phyloP scores from a whole-genome alignment of 805 yeast genomes.

The Sugiyamaella chiloensis region DNA sequence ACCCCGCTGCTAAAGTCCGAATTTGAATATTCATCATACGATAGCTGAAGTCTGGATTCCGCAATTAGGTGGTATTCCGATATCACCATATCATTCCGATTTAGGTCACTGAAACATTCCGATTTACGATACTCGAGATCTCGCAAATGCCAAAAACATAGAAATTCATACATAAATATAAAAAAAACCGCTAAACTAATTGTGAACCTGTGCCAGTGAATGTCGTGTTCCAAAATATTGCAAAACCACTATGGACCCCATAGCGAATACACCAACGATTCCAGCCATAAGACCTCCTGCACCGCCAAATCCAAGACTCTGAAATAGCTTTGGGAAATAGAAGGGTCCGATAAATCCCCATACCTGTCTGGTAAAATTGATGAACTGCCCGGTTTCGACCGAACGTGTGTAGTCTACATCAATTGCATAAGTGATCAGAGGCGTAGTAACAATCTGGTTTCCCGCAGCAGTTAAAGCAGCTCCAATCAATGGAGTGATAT shows the following conservation, averaged over 20 bases:
- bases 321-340: constrained; percentile 32
- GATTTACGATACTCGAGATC: no score
- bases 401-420: constrained; percentile 24
- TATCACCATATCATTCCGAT: no score
- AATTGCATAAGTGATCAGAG: constrained; percentile 28
- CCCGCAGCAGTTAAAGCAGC: constrained; percentile 29
- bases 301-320: constrained; percentile 21
- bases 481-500: constrained; percentile 29
- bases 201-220: neutral
- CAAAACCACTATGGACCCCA: constrained; percentile 7
- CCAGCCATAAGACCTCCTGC: constrained; percentile 20
- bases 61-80: no score
- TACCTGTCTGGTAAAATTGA: constrained; percentile 27
- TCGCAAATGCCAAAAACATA: no score
- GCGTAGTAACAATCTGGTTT: constrained; percentile 29
- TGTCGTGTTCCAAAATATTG: constrained; percentile 7
- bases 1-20: no score
- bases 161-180: neutral
- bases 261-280: constrained; percentile 11
- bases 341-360: constrained; percentile 34
- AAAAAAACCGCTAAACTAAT: neutral
- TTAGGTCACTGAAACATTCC: no score
- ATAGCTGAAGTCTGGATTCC: no score
- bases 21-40: no score
- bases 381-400: constrained; percentile 27